These are phyloP conservation scores for Sequoiadendron giganteum DNA, from an alignment of 75 land plant species.

Conservation along the genomic window DNA sequence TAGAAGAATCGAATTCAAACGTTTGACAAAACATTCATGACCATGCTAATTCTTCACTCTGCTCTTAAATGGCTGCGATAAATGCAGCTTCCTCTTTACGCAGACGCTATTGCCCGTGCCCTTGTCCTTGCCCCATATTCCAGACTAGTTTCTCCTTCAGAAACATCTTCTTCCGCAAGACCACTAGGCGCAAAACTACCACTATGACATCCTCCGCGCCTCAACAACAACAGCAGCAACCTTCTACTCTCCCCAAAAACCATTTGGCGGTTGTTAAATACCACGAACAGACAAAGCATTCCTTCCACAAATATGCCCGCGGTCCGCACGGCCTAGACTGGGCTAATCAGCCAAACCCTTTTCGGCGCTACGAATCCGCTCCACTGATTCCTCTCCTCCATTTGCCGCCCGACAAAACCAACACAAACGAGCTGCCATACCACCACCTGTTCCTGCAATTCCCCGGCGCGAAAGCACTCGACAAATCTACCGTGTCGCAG, in stretches of 20 bases:
- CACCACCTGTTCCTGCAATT: slow-evolving; percentile 32
- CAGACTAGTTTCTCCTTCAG: not conserved
- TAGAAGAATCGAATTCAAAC: not conserved
- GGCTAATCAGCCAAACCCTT: slow-evolving; percentile 96
- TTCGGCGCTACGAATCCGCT: slow-evolving; percentile 77
- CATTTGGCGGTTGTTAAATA: slow-evolving; percentile 40
- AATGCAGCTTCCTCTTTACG: not conserved
- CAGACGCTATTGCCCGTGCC: not conserved
- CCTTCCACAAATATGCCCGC: slow-evolving; percentile 63
- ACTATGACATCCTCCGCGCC: slow-evolving; percentile 4
- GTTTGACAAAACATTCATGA: not conserved
- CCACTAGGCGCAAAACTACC: not conserved
- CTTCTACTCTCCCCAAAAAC: not conserved
- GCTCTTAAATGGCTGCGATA: not conserved
- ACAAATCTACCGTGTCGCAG: slow-evolving; percentile 63
- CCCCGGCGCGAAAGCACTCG: slow-evolving; percentile 30
- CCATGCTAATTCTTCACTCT: not conserved
- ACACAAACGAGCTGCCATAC: slow-evolving; percentile 20
- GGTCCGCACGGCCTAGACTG: slow-evolving; percentile 95
- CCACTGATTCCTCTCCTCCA: slow-evolving; percentile 57
- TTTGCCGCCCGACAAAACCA: slow-evolving; percentile 17
- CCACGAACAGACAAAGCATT: slow-evolving; percentile 88
- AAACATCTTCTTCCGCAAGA: not conserved
- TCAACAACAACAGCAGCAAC: not conserved
- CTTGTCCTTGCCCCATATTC: not conserved